Evolutionary conservation across 2,329 filamentous ascomycete species (phyloP).

Genomic region (Fusarium subglutinans): DNA sequence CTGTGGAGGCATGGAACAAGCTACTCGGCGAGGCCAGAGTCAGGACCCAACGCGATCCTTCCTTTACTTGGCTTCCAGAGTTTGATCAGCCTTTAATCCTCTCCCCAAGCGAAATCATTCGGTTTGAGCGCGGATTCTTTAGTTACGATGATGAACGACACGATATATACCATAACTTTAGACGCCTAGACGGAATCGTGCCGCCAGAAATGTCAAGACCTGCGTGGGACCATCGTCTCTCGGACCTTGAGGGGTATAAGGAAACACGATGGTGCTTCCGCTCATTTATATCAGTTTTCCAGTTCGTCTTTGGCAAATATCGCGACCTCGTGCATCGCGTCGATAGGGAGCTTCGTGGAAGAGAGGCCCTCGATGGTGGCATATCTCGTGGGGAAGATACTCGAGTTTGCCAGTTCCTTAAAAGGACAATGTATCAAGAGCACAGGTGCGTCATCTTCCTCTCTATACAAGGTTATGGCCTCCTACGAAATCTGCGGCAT

Average conservation of each 20-base stretch:
- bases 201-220: not conserved
- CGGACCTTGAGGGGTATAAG: not conserved
- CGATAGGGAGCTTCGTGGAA: not conserved
- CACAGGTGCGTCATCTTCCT: not conserved
- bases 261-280: not conserved
- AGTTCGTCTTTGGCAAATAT: not conserved
- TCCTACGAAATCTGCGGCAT: not conserved
- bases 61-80: not conserved
- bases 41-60: not conserved
- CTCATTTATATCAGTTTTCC: not conserved
- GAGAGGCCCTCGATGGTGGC: accelerated
- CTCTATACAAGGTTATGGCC: not conserved
- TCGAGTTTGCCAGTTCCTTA: not conserved
- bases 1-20: not conserved
- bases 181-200: accelerated
- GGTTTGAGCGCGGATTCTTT: not conserved
- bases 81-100: not conserved
- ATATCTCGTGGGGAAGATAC: not conserved
- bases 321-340: not conserved
- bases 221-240: not conserved
- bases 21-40: not conserved
- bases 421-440: not conserved
- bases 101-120: not conserved
- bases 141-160: accelerated
- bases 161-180: not conserved